Percentiles rank a stretch among this genome's conserved stretches.
phyloP scores from a whole-genome alignment of 257 asterid species.

The Nicotiana obtusifolia region DNA sequence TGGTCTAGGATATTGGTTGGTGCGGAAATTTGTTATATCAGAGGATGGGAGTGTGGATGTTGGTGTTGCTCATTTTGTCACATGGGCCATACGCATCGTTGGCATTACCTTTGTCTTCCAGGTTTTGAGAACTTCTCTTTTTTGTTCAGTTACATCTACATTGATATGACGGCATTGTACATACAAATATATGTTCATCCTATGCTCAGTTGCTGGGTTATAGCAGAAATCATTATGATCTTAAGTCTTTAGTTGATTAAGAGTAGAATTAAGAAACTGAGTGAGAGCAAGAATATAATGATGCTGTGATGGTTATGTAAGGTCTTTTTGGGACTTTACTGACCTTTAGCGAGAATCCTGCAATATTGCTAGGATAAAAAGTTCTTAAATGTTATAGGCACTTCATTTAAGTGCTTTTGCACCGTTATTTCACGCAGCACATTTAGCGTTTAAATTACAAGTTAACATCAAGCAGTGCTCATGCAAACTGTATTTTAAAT shows the following conservation, averaged over 20 bases:
- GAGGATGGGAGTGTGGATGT: constrained; percentile 85
- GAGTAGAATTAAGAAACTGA: background rate
- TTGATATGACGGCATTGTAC: background rate
- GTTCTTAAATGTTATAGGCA: background rate
- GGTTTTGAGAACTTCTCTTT: constrained; percentile 30
- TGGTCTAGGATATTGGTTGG: constrained; percentile 90
- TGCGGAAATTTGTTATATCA: constrained; percentile 68
- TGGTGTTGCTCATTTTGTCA: constrained; percentile 79
- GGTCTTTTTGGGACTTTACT: background rate
- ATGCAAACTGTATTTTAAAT: background rate
- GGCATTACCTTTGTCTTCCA: constrained; percentile 70
- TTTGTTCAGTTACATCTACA: background rate
- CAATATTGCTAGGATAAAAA: background rate
- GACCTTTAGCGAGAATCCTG: background rate
- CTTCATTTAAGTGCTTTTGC: background rate
- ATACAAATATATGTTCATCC: background rate
- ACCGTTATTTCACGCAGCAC: background rate
- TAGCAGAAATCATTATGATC: background rate
- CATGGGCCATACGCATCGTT: constrained; percentile 77
- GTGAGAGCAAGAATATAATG: background rate
- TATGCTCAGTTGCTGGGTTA: background rate
- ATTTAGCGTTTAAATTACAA: background rate
- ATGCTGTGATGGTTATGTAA: background rate
- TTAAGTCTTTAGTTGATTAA: background rate
- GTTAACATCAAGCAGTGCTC: background rate